Evolutionary conservation across 2,329 filamentous ascomycete species (phyloP).

Genomic region (Diplodia sapinea): DNA sequence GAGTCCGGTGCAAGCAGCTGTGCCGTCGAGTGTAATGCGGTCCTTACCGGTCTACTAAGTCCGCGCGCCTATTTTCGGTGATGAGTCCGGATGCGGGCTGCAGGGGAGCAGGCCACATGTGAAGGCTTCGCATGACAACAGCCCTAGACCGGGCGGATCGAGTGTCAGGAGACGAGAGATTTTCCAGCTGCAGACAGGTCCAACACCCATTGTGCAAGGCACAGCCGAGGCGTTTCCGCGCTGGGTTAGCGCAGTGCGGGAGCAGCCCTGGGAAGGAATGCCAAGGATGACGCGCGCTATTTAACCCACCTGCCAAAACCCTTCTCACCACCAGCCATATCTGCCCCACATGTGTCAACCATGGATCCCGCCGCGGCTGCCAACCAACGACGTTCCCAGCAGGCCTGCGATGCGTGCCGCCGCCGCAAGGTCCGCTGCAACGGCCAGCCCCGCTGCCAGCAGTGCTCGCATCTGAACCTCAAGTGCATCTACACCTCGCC

Average conservation of each 20-base stretch:
- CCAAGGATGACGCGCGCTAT: slow-evolving; percentile 28
- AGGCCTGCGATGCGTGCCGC: slow-evolving; percentile 75
- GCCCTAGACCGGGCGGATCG: not conserved
- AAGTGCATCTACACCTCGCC: slow-evolving; percentile 76
- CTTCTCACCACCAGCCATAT: not conserved
- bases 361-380: slow-evolving; percentile 12
- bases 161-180: slow-evolving; percentile 11
- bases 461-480: slow-evolving; percentile 70
- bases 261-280: not conserved
- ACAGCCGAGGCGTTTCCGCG: slow-evolving; percentile 17
- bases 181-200: not conserved
- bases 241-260: not conserved
- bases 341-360: slow-evolving; percentile 23
- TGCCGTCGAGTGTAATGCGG: not conserved
- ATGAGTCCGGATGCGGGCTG: not conserved
- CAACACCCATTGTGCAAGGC: slow-evolving; percentile 10
- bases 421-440: slow-evolving; percentile 77
- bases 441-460: slow-evolving; percentile 72
- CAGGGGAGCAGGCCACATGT: not conserved
- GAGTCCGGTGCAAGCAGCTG: not conserved
- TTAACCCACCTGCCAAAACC: not conserved
- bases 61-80: slow-evolving; percentile 4
- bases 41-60: not conserved
- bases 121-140: not conserved
- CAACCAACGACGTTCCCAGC: slow-evolving; percentile 41